These are phyloP conservation scores for Talaromyces liani DNA, from an alignment of 495 filamentous ascomycete genomes.

Conservation along the genomic window DNA sequence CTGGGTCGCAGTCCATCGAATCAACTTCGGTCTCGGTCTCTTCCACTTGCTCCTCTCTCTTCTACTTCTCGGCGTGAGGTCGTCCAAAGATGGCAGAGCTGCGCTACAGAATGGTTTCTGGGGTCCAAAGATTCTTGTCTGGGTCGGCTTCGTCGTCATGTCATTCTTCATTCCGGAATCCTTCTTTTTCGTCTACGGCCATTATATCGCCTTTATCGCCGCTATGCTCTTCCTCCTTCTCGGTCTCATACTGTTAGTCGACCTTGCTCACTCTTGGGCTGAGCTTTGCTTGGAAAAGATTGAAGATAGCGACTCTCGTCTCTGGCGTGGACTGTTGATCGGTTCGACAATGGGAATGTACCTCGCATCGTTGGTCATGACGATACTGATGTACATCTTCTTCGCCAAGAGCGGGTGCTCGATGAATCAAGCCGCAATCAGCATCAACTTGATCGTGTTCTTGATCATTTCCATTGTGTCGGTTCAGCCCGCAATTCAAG, in stretches of 20 bases:
- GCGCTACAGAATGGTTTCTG: slow-evolving; percentile 91
- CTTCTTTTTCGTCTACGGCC: slow-evolving; percentile 95
- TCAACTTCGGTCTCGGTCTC: slow-evolving; percentile 93
- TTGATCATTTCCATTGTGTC: slow-evolving; percentile 75
- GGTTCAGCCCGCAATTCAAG: slow-evolving; percentile 84
- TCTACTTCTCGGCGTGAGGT: slow-evolving; percentile 77
- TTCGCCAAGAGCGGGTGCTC: slow-evolving; percentile 76
- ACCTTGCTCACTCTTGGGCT: slow-evolving; percentile 96
- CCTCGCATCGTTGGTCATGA: slow-evolving; percentile 81
- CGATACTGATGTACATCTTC: slow-evolving; percentile 94
- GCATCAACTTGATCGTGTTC: slow-evolving; percentile 79
- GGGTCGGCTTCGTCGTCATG: slow-evolving; percentile 77
- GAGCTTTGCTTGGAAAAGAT: slow-evolving; percentile 93
- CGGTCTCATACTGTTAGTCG: slow-evolving; percentile 86
- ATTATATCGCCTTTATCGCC: slow-evolving; percentile 81
- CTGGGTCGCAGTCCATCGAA: slow-evolving; percentile 91
- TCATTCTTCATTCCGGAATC: slow-evolving; percentile 92
- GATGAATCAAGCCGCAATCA: slow-evolving; percentile 85
- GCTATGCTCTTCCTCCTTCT: slow-evolving; percentile 93
- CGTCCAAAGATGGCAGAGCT: slow-evolving; percentile 80
- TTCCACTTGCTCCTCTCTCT: slow-evolving; percentile 84
- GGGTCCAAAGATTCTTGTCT: slow-evolving; percentile 80
- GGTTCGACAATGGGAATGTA: slow-evolving; percentile 95
- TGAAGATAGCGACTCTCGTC: slow-evolving; percentile 73
- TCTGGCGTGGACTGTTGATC: slow-evolving; percentile 82